A percentile compares a stretch with the other conserved stretches of the same genome.
phyloP scores from a whole-genome alignment of 2,329 filamentous ascomycete species.

The Botrytis tulipae region DNA sequence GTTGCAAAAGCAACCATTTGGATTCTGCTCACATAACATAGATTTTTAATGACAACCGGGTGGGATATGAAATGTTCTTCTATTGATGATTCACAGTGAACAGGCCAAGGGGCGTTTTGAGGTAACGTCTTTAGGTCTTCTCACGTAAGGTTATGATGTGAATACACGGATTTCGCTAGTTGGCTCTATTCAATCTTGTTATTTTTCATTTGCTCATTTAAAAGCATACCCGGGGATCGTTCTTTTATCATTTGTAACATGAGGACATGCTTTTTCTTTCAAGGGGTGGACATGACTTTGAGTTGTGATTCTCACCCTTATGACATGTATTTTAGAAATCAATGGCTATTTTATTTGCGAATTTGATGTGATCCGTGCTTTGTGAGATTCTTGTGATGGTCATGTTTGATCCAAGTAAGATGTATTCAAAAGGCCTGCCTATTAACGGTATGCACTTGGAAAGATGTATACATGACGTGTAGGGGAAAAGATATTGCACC shows the following conservation, averaged over 20 bases:
- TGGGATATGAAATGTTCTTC: slow-evolving; percentile 21
- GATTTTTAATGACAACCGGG: slow-evolving; percentile 22
- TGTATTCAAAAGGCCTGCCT: not conserved
- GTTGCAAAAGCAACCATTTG: slow-evolving; percentile 13
- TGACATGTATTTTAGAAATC: slow-evolving; percentile 21
- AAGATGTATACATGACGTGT: not conserved
- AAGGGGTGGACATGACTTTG: not conserved
- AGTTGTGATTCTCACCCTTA: slow-evolving; percentile 8
- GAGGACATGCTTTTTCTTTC: slow-evolving; percentile 13
- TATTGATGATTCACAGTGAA: slow-evolving; percentile 21
- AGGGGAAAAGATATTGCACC: not conserved
- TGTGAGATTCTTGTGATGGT: not conserved
- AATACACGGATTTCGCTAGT: slow-evolving; percentile 20
- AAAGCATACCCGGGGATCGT: slow-evolving; percentile 20
- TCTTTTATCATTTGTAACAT: slow-evolving; percentile 8
- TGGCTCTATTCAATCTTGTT: slow-evolving; percentile 18
- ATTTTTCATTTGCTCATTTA: slow-evolving; percentile 12
- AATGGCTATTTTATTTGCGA: slow-evolving; percentile 17
- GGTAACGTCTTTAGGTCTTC: slow-evolving; percentile 19
- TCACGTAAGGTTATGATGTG: slow-evolving; percentile 20
- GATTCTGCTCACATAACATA: slow-evolving; percentile 25
- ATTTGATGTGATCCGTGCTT: not conserved
- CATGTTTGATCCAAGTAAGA: not conserved
- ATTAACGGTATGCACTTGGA: not conserved
- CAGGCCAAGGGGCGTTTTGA: slow-evolving; percentile 20